Evolutionary conservation across 2,329 filamentous ascomycete species (phyloP), one percentile per base, ranked within the genome.

Genomic region (Sclerotinia trifoliorum): DNA sequence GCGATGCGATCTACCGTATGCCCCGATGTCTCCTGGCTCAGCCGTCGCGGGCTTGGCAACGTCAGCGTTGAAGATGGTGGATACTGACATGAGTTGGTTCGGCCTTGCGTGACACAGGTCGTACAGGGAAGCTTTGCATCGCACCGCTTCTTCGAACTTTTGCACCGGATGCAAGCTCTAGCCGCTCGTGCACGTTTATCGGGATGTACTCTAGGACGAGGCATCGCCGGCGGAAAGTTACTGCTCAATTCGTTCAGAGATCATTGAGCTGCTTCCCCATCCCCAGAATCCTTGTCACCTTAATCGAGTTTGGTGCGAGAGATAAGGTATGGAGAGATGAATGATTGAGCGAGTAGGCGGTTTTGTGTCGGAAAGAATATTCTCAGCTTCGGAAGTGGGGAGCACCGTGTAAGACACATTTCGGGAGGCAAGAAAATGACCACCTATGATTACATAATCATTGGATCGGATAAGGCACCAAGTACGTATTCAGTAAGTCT

Each of bases 71-170:
- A 62, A 49, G 58, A 35, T 39, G 29, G 26, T n/a, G 58, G 58
- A 49, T 62, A 62, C n/a, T 29, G 58, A 32, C 58, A 62, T 32
- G 29, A 49, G n/a, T 62, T 46, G 58, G 58, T 49, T 19, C 58
- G 44, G 26, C 26, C 58, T 49, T 49, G 49, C 2, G 44, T 48
- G 35, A 62, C 44, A 49, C 58, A 62, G 21, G 58, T 49, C 10
- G 49, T 35, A 24, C 58, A 62, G 17, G 58, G 58, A 5, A 62
- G 58, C 13, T 49, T 62, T 35, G 44, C 19, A 62, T 62, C 58
- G 44, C 58, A 62, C 6, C 58, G 44, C 44, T 49, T 62, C 58
- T 62, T 62, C 21, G 58, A 62, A n/a, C 13, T 24, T 35, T 62
- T 62, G 29, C 58, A 62, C 7, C 21, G 58, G 13, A 62, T 29